Percentiles rank a stretch among this genome's conserved stretches.
Conservation (phyloP, 495 filamentous ascomycete species). For the Astrocystis sublimbata region DNA sequence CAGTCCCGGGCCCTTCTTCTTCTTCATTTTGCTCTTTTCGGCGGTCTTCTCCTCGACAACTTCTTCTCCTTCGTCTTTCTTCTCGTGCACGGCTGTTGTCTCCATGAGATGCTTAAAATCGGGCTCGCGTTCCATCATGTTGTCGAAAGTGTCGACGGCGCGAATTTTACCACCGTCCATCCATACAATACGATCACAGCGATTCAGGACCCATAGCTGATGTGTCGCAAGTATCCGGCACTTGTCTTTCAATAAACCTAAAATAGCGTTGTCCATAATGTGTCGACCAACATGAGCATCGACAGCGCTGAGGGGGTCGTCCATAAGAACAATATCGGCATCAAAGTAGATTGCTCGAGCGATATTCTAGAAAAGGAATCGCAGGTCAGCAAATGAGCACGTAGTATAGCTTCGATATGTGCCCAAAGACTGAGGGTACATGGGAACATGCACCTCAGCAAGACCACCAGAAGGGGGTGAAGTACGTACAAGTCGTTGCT, state of each 20-base stretch:
- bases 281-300: slow-evolving; percentile 89
- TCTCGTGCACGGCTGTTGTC: slow-evolving; percentile 73
- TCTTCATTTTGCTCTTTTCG: slow-evolving; percentile 60
- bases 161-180: slow-evolving; percentile 83
- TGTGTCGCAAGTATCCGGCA: slow-evolving; percentile 91
- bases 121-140: slow-evolving; percentile 73
- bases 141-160: slow-evolving; percentile 83
- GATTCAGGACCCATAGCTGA: slow-evolving; percentile 86
- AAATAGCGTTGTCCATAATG: slow-evolving; percentile 94
- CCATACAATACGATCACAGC: slow-evolving; percentile 88
- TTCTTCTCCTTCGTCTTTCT: slow-evolving; percentile 47
- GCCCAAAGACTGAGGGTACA: not conserved
- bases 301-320: slow-evolving; percentile 80
- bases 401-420: not conserved
- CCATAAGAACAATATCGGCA: slow-evolving; percentile 78
- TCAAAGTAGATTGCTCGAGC: slow-evolving; percentile 84
- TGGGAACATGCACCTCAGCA: not conserved
- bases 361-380: slow-evolving; percentile 56
- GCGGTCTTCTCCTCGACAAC: slow-evolving; percentile 43
- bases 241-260: slow-evolving; percentile 84
- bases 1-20: slow-evolving; percentile 62
- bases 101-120: slow-evolving; percentile 82
- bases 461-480: not conserved
- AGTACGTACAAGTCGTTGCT: slow-evolving; percentile 60
- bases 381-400: not conserved